These are phyloP conservation scores for Drosera capensis DNA, from an alignment of 148 eudicot species.

Conservation along the genomic window DNA sequence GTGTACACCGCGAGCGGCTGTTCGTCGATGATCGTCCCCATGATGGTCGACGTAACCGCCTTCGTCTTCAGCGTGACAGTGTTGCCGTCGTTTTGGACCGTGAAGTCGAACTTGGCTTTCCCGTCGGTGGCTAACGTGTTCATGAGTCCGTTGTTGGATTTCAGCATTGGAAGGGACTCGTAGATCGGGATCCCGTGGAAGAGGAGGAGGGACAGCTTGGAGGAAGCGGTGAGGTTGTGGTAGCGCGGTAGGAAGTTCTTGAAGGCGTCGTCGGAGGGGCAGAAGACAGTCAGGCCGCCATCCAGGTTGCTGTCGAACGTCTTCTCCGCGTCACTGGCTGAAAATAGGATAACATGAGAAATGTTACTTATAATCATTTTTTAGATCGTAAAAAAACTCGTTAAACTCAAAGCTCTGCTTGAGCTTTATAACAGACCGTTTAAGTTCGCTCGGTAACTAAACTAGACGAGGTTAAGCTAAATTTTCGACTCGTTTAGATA, in stretches of 20 bases:
- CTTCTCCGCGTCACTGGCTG: constrained; percentile 25
- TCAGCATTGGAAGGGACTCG: constrained; percentile 42
- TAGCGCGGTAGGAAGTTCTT: constrained; percentile 48
- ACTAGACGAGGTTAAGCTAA: too few species aligned
- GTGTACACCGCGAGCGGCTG: constrained; percentile 55
- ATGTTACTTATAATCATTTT: too few species aligned
- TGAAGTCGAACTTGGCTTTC: constrained; percentile 41
- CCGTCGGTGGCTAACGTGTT: constrained; percentile 90
- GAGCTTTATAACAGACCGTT: too few species aligned
- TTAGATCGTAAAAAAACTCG: too few species aligned
- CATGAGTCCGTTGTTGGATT: constrained; percentile 61
- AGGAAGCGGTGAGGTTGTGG: constrained; percentile 44
- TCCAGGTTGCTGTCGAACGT: constrained; percentile 32
- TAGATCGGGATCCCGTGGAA: constrained; percentile 73
- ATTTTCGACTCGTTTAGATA: too few species aligned
- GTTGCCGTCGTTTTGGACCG: constrained; percentile 69
- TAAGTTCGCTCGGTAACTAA: too few species aligned
- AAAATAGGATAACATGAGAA: too few species aligned
- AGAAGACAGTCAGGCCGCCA: constrained; percentile 72
- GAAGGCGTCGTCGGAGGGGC: constrained; percentile 66
- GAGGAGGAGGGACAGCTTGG: constrained; percentile 45
- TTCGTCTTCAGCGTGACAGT: constrained; percentile 49
- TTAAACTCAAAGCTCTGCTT: too few species aligned
- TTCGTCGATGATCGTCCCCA: constrained; percentile 46
- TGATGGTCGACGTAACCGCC: constrained; percentile 43